Percentiles rank a stretch among this genome's conserved stretches.
Conservation (phyloP, 352 stramenopile species). For the Phytophthora sp. region DNA sequence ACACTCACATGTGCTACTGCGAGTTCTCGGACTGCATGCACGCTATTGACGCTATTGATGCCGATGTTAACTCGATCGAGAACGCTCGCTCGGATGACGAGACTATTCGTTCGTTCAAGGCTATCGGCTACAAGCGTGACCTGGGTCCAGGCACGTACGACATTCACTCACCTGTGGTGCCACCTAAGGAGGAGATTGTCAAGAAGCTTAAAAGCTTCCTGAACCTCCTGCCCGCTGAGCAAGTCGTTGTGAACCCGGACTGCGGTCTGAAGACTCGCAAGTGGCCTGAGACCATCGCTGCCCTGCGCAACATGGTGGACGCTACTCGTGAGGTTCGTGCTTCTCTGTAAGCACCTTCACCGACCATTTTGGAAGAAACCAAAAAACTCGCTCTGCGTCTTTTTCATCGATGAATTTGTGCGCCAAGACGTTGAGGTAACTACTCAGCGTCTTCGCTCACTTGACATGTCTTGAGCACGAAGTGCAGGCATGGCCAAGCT, state of each 20-base stretch:
- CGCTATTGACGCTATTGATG: slow-evolving; percentile 92
- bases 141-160: slow-evolving; percentile 93
- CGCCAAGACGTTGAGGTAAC: slow-evolving; percentile 35
- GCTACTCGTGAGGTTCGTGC: slow-evolving; percentile 78
- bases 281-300: slow-evolving; percentile 91
- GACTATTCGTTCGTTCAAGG: slow-evolving; percentile 90
- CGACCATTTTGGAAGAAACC: slow-evolving; percentile 9
- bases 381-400: slow-evolving; percentile 31
- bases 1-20: slow-evolving; percentile 97
- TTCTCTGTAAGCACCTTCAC: slow-evolving; percentile 43
- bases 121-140: slow-evolving; percentile 91
- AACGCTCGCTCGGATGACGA: slow-evolving; percentile 92
- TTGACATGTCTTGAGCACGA: slow-evolving; percentile 35
- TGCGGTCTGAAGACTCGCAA: slow-evolving; percentile 94
- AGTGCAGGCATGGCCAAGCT: slow-evolving; percentile 39
- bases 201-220: slow-evolving; percentile 90
- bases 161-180: slow-evolving; percentile 94
- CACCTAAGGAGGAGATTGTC: slow-evolving; percentile 87
- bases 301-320: slow-evolving; percentile 90
- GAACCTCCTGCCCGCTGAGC: slow-evolving; percentile 71
- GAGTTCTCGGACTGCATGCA: slow-evolving; percentile 95
- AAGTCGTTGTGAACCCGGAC: slow-evolving; percentile 93
- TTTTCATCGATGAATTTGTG: slow-evolving; percentile 37
- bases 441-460: slow-evolving; percentile 37
- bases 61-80: slow-evolving; percentile 96